Conservation (phyloP, 768 basidiomycete species). For the Leccinum broughii region DNA sequence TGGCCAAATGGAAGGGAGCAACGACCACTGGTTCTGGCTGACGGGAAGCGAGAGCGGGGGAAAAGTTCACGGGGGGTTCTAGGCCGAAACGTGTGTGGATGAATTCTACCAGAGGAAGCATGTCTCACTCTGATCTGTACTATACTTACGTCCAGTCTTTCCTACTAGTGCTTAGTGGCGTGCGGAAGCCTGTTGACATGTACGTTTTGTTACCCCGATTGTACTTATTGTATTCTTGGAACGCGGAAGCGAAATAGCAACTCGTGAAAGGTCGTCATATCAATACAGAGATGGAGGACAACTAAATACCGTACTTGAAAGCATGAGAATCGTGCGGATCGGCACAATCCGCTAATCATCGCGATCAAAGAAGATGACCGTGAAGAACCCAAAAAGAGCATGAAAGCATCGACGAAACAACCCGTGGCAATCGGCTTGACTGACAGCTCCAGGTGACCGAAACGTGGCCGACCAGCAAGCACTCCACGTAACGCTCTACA, state of each 20-base stretch:
- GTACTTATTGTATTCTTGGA: neutral
- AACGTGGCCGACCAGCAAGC: neutral
- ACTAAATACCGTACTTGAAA: neutral
- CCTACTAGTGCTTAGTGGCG: neutral
- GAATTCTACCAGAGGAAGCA: neutral
- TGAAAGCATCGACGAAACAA: neutral
- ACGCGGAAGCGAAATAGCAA: neutral
- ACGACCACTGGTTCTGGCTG: constrained; percentile 30
- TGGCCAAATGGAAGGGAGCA: constrained; percentile 16
- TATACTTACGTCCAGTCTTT: neutral
- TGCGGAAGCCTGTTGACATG: neutral
- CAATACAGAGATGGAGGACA: neutral
- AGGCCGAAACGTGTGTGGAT: neutral
- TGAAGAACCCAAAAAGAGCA: neutral
- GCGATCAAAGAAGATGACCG: neutral
- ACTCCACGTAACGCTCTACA: neutral
- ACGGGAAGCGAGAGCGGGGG: constrained; percentile 13
- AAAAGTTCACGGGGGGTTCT: constrained; percentile 2
- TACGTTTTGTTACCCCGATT: neutral
- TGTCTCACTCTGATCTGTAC: neutral
- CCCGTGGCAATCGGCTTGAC: neutral
- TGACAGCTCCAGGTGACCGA: neutral
- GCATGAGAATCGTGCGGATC: neutral
- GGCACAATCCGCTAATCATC: neutral
- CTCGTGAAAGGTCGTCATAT: neutral